Base-by-base conservation (phyloP, 345 rosid species). In the Citrus glauca region DNA sequence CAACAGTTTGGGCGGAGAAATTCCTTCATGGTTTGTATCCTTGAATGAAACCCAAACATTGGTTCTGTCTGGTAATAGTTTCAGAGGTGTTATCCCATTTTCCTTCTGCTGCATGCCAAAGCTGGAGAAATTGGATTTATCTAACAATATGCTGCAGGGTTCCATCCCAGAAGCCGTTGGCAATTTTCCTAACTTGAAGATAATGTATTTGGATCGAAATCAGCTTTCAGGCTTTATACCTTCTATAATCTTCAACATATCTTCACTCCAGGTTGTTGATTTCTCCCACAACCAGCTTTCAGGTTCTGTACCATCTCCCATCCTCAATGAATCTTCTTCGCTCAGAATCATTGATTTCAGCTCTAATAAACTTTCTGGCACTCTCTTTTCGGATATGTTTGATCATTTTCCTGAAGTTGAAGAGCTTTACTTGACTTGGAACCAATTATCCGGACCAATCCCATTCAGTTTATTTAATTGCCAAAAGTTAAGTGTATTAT, bases 201-300 rank as follows among this genome's bases (percentile, higher is more conserved):
- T 45, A 1, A 37, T 67, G 6, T 38, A 67, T 38, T 67, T 67
- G 71, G 53, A 67, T 45, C 20, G 24, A 11, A 79, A 79, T 38
- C 25, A 37, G 65, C 59, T 79, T 75, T 78, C 82, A 42, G 80
- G 82, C 30, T 75, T 70, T 27, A 75, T 82, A 8, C 78, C 81
- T 40, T 33, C 57, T 6, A 40, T 69, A 0, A 28, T 77, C 22
- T 73, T 77, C 66, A 63, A 63, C 65, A 69, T 62, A 32, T 25
- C 72, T 1, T 24, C 55, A 22, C 56, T 69, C 30, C 22, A 14
- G 16, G 4, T 42, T 13, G 5, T 42, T 69, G 57, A 38, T 42
- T 42, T 42, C 56, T 11, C 2, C n/a, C 42, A 56, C 10, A 7
- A 20, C 25, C 30, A 35, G 3, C n/a, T 79, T 57, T 64, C 60